Conservation (phyloP, 768 basidiomycete genomes). For the Collybia sp. region DNA sequence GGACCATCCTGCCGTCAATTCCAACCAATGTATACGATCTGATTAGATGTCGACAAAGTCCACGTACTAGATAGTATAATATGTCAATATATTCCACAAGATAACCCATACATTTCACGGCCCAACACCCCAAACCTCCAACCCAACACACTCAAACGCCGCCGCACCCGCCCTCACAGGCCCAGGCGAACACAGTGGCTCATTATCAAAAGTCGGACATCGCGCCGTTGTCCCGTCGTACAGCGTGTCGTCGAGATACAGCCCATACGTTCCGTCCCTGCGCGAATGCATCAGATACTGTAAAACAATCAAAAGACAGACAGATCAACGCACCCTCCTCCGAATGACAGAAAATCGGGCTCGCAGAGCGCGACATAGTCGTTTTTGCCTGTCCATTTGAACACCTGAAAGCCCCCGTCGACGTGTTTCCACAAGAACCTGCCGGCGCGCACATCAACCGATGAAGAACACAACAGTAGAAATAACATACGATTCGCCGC, state of each 20-base stretch:
- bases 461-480: background rate
- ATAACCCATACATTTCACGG: constrained; percentile 15
- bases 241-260: constrained; percentile 82
- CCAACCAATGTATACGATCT: too few relatives aligned
- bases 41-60: too few relatives aligned
- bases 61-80: too few relatives aligned
- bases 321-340: constrained; percentile 71
- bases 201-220: constrained; percentile 87
- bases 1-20: too few relatives aligned
- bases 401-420: constrained; percentile 50
- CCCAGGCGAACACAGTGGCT: constrained; percentile 62
- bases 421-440: constrained; percentile 79
- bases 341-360: constrained; percentile 75
- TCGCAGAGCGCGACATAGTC: constrained; percentile 89
- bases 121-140: constrained; percentile 89
- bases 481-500: constrained; percentile 79
- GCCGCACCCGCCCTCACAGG: constrained; percentile 42
- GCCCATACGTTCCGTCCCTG: constrained; percentile 83
- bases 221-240: constrained; percentile 79
- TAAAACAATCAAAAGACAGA: constrained; percentile 1
- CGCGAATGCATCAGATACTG: background rate
- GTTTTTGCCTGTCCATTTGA: constrained; percentile 84
- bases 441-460: background rate
- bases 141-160: constrained; percentile 85
- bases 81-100: too few relatives aligned